phyloP scores from a whole-genome alignment of 2,329 filamentous ascomycete species.

The Fusarium bactridioides region DNA sequence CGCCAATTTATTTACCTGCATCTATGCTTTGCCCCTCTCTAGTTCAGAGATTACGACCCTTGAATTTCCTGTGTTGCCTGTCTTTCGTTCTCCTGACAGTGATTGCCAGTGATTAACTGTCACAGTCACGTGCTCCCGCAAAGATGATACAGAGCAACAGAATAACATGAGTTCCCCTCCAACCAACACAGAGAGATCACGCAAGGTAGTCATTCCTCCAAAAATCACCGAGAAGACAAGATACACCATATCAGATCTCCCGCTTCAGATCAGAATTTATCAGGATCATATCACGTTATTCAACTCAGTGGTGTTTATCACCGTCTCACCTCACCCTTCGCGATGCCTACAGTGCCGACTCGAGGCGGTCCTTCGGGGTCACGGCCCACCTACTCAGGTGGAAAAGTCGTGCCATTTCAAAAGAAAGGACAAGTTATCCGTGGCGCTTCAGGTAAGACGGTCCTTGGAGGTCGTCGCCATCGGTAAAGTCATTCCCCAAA shows the following conservation, averaged over 20 bases:
- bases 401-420: not conserved
- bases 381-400: not conserved
- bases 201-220: not conserved
- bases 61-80: not conserved
- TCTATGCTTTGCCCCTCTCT: not conserved
- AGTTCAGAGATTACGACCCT: too few species aligned
- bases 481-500: conserved; percentile 25
- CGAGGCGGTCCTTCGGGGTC: conserved; percentile 43
- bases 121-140: conserved; percentile 8
- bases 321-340: not conserved
- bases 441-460: conserved; percentile 22
- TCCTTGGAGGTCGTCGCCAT: conserved; percentile 38
- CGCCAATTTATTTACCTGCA: not conserved
- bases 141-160: not conserved
- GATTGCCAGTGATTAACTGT: not conserved
- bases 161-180: not conserved
- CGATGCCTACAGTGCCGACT: not conserved
- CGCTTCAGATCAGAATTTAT: not conserved
- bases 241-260: not conserved
- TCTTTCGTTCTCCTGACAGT: not conserved
- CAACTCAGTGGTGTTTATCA: not conserved
- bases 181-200: not conserved
- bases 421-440: not conserved
- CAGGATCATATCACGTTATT: not conserved
- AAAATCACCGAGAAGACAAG: not conserved